A percentile compares a stretch with the other conserved stretches of the same genome.
Evolutionary conservation across 2,329 filamentous ascomycete genomes (phyloP).

Genomic region (Colletotrichum sp.): DNA sequence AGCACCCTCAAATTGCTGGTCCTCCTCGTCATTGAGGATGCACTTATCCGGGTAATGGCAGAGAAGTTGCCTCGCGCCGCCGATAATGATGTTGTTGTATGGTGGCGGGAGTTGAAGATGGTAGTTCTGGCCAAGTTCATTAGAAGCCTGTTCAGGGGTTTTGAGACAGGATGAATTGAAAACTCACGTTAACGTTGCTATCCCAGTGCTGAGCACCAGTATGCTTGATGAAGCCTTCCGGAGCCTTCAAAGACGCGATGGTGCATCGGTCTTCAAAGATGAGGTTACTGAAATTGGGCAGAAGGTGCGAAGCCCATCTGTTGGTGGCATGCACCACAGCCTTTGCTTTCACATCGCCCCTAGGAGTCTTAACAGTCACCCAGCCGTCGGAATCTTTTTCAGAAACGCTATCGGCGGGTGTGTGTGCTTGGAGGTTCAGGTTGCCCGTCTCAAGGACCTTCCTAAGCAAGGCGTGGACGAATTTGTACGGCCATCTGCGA

Average conservation of each 20-base stretch:
- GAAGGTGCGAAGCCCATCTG: constrained; percentile 52
- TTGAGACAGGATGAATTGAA: background rate
- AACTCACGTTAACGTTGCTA: background rate
- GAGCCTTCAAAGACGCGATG: background rate
- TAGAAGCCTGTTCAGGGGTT: background rate
- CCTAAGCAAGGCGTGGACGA: background rate
- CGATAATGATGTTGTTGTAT: background rate
- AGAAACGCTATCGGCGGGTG: background rate
- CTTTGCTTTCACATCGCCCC: constrained; percentile 46
- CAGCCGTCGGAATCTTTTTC: background rate
- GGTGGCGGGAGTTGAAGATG: background rate
- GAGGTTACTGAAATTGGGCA: constrained; percentile 37
- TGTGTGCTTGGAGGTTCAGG: background rate
- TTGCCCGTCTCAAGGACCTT: background rate
- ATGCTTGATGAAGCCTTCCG: background rate
- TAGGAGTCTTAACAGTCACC: constrained; percentile 48
- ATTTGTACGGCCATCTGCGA: background rate
- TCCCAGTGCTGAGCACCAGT: background rate
- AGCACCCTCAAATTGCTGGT: background rate
- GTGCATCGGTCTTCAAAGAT: background rate
- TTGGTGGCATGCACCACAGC: constrained; percentile 66
- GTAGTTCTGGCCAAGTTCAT: background rate
- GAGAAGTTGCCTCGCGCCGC: background rate
- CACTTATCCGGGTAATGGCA: background rate
- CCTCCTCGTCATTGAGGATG: background rate